Evolutionary conservation across 2,329 filamentous ascomycete species (phyloP).

Genomic region (Cytospora chrysosperma): DNA sequence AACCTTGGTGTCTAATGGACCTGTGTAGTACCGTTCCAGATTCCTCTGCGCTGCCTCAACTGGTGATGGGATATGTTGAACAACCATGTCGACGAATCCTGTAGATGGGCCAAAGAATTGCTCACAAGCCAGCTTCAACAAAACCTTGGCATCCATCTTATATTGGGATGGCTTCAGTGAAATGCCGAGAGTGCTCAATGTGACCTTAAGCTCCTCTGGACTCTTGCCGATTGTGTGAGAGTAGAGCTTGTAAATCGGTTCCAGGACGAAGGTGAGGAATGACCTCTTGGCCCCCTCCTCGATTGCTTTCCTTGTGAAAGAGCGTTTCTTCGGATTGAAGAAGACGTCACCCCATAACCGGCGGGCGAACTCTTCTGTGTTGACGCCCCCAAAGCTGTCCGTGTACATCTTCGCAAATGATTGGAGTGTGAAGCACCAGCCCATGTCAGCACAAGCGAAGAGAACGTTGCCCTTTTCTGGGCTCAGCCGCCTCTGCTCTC

Average conservation of each 20-base stretch:
- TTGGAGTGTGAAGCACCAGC: slow-evolving; percentile 92
- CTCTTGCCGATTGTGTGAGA: slow-evolving; percentile 92
- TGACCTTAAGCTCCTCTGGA: slow-evolving; percentile 77
- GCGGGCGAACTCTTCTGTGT: slow-evolving; percentile 76
- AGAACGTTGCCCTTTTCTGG: slow-evolving; percentile 98
- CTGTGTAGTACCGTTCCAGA: slow-evolving; percentile 87
- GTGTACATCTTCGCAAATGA: slow-evolving; percentile 98
- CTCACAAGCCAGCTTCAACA: slow-evolving; percentile 86
- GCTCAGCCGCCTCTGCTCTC: slow-evolving; percentile 77
- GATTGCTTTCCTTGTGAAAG: slow-evolving; percentile 83
- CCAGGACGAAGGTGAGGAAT: slow-evolving; percentile 92
- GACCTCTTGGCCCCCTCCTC: slow-evolving; percentile 80
- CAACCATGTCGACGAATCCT: slow-evolving; percentile 94
- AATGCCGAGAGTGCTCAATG: slow-evolving; percentile 78
- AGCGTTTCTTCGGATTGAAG: slow-evolving; percentile 86
- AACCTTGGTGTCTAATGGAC: slow-evolving; percentile 78
- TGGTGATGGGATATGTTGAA: slow-evolving; percentile 85
- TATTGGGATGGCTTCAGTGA: slow-evolving; percentile 88
- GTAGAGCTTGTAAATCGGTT: slow-evolving; percentile 97
- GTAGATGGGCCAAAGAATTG: slow-evolving; percentile 91
- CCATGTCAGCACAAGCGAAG: slow-evolving; percentile 89
- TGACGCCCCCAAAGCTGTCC: slow-evolving; percentile 79
- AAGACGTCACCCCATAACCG: slow-evolving; percentile 96
- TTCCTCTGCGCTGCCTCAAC: slow-evolving; percentile 72
- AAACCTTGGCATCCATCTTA: slow-evolving; percentile 82